Conservation (phyloP, 2,329 filamentous ascomycete genomes). For the Dothidotthia symphoricarpi region DNA sequence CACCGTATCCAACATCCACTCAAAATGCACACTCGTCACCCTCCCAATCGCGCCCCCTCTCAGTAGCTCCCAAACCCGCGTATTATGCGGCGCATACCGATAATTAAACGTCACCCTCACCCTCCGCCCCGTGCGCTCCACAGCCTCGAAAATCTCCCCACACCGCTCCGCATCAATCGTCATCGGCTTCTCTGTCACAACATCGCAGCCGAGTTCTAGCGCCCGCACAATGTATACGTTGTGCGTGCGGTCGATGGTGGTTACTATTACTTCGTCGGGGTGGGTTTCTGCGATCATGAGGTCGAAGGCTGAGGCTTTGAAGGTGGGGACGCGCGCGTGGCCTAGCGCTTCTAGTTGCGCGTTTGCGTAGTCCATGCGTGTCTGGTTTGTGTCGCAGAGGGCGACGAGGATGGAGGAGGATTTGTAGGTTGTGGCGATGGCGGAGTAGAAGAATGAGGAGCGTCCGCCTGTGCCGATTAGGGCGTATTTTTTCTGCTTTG, state of each 20-base stretch:
- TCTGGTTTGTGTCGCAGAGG: conserved; percentile 61
- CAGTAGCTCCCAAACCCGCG: conserved; percentile 57
- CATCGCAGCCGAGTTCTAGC: conserved; percentile 59
- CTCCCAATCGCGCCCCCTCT: conserved; percentile 56
- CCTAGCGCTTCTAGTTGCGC: conserved; percentile 49
- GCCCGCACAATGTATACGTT: conserved; percentile 60
- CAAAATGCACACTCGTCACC: conserved; percentile 59
- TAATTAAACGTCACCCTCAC: conserved; percentile 65
- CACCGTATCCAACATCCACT: conserved; percentile 63
- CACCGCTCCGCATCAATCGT: conserved; percentile 60
- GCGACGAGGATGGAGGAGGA: conserved; percentile 54
- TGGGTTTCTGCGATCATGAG: conserved; percentile 57
- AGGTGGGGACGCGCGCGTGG: conserved; percentile 54
- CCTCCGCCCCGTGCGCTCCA: conserved; percentile 50
- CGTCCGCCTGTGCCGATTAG: conserved; percentile 60
- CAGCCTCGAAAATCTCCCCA: conserved; percentile 55
- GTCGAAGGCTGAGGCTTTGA: conserved; percentile 56
- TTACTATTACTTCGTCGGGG: conserved; percentile 62
- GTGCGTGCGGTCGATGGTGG: conserved; percentile 63
- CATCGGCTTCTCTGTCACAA: conserved; percentile 66
- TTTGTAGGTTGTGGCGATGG: conserved; percentile 55
- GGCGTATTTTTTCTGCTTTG: conserved; percentile 46
- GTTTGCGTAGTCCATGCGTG: conserved; percentile 59
- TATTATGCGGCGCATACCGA: conserved; percentile 65
- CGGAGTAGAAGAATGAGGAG: conserved; percentile 61